Base-by-base conservation (phyloP, 1,139 yeast genomes). In the Suhomyces ambrosiae region DNA sequence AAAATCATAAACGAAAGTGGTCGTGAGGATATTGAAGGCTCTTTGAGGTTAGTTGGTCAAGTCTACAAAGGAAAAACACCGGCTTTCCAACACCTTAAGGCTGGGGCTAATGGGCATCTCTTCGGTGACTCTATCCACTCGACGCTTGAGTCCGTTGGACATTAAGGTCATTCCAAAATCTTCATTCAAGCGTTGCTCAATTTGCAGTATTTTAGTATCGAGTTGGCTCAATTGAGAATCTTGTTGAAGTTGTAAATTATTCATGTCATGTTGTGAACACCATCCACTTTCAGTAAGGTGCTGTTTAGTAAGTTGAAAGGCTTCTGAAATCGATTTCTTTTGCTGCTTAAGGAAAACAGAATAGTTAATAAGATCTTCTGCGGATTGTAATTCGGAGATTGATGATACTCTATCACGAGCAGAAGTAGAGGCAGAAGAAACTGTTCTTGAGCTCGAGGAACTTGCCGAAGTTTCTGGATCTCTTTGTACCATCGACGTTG, bases 201-300 rank as follows among this genome's bases (percentile, higher is more conserved):
- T 58, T 46, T 65, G 58, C 23, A 54, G 45, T 38, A 65, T 44
- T 49, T 62, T 61, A 37, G 71, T 55, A 47, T 65, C 65, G 41
- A 63, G 49, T 52, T 68, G 61, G 40, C 61, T 46, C 26, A 56
- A 40, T 19, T 63, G 56, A 10, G 61, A 42, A 44, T 64, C 68
- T 42, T 61, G 61, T 44, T 68, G 74, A 13, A 65, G 48, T 45
- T 60, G 65, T 35, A 69, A 56, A 52, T 68, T 70, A 42, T 68
- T 61, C 50, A 71, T 60, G 49, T 71, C 76, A 43, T 68, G 68
- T 23, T 52, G 52, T 2, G 75, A 68, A 46, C 75, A 70, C 77
- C 77, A 71, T 2, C 77, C 77, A 35, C 69, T 62, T 27, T 59
- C 60, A 18, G 49, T 41, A 40, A 71, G 58, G 37, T 68, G 57